Percentiles rank a stretch among this genome's conserved stretches.
Evolutionary conservation across 257 asterid species (phyloP).

Genomic region (Plantago major): DNA sequence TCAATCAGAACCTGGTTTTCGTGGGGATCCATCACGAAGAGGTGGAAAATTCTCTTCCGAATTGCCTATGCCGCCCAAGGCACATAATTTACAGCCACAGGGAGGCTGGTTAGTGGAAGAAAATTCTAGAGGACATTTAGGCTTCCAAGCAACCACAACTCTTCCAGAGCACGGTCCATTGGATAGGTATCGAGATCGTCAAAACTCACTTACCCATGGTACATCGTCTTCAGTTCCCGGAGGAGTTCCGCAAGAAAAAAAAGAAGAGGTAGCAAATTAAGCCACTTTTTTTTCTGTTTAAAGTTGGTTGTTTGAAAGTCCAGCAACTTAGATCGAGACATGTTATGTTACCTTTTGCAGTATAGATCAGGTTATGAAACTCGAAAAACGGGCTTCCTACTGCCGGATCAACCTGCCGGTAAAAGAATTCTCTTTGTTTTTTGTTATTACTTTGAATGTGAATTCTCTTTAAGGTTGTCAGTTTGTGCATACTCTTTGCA

Average conservation of each 20-base stretch:
- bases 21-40: slow-evolving; percentile 72
- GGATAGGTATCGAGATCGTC: slow-evolving; percentile 48
- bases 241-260: slow-evolving; percentile 44
- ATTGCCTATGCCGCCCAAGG: slow-evolving; percentile 56
- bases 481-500: no score
- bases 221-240: slow-evolving; percentile 35
- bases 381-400: slow-evolving; percentile 31
- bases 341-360: slow-evolving; percentile 33
- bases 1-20: slow-evolving; percentile 78
- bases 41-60: slow-evolving; percentile 57
- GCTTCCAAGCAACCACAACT: slow-evolving; percentile 38
- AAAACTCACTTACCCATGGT: slow-evolving; percentile 38
- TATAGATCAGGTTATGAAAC: slow-evolving; percentile 35
- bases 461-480: neutral
- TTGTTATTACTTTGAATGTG: neutral
- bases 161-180: slow-evolving; percentile 39
- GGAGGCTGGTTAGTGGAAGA: slow-evolving; percentile 72
- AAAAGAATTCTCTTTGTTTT: slow-evolving; percentile 13
- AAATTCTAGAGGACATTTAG: slow-evolving; percentile 38
- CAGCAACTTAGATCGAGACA: slow-evolving; percentile 15
- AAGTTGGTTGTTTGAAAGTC: slow-evolving; percentile 3
- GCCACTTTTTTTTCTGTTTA: neutral
- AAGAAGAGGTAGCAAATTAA: slow-evolving; percentile 53
- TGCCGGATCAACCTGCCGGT: slow-evolving; percentile 43
- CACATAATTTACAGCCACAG: slow-evolving; percentile 42